Evolutionary conservation across 2,329 filamentous ascomycete genomes (phyloP), one percentile per base, ranked within the genome.

Genomic region (Sphaerulina populicola): DNA sequence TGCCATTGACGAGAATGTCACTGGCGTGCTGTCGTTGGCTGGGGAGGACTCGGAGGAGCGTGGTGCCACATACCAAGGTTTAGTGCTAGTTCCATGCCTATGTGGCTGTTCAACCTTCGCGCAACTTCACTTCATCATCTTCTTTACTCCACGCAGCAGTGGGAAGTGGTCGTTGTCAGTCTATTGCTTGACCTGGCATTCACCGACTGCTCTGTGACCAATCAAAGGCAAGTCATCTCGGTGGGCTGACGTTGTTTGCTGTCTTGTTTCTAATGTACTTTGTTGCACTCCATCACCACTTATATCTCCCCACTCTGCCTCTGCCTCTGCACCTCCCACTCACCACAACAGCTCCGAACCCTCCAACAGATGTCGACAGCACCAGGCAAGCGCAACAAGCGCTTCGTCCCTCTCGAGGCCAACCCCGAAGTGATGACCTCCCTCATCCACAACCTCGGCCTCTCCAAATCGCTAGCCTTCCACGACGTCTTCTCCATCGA

Each of bases 401-500:
- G 51, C 44, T 55, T 55, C 40, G 21, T 53, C 2, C 51, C 50
- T 6, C 36, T 56, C 78, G 80, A 83, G 67, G 82, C 82, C 61
- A 95, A 96, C 73, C 90, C 93, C 0, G 82, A 88, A 71, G 82
- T 96, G 30, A 93, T 97, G 83, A 90, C 83, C 48, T 72, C 77
- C 39, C 83, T 97, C 33, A 79, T 94, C 44, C 86, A 86, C 73
- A 81, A 82, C 60, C 85, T 97, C 23, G 91, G 91, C 57, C 81
- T 97, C 50, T 85, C 86, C n/a, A 65, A 72, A n/a, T 75, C 78
- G 23, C 78, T 97, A 41, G 77, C 80, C 62, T 83, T 95, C 71
- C 84, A 94, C 75, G 91, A 97, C 71, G 88, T 97, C 68, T 96
- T 84, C 78, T 90, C 85, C 60, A 83, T 97, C 64, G 84, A 86